Conservation (phyloP, 495 filamentous ascomycete species). For the Talaromyces ruber region DNA sequence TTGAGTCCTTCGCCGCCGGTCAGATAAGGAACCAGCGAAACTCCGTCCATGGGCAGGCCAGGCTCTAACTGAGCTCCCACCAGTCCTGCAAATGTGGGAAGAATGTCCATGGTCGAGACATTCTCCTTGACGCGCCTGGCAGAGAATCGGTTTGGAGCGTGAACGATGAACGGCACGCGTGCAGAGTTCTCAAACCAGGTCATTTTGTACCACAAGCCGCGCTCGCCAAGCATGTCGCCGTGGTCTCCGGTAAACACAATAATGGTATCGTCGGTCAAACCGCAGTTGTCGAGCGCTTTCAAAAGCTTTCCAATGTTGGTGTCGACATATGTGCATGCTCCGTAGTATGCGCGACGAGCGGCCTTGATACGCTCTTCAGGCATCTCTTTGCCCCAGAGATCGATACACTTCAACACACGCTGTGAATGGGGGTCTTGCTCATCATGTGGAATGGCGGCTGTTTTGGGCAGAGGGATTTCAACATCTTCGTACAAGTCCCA, state of each 20-base stretch:
- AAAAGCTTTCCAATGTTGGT: conserved; percentile 76
- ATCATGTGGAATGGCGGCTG: conserved; percentile 57
- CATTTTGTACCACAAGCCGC: conserved; percentile 94
- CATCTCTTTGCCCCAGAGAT: conserved; percentile 67
- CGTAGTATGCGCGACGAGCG: conserved; percentile 78
- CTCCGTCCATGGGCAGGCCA: conserved; percentile 67
- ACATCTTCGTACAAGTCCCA: conserved; percentile 84
- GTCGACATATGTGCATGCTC: conserved; percentile 82
- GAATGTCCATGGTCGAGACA: conserved; percentile 78
- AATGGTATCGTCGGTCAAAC: conserved; percentile 72
- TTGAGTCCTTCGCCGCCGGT: conserved; percentile 42
- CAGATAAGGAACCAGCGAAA: conserved; percentile 63
- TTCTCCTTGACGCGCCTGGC: conserved; percentile 65
- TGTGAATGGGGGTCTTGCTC: conserved; percentile 76
- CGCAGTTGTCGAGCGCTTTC: conserved; percentile 60
- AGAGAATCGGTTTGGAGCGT: conserved; percentile 56
- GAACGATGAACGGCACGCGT: conserved; percentile 72
- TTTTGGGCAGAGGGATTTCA: conserved; percentile 73
- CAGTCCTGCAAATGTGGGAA: conserved; percentile 77
- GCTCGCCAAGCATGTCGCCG: conserved; percentile 87
- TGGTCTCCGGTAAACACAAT: conserved; percentile 84
- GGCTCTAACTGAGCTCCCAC: conserved; percentile 54
- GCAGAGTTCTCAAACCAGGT: conserved; percentile 78
- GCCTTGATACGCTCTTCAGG: conserved; percentile 70
- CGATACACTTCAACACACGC: conserved; percentile 71